phyloP scores from a whole-genome alignment of 2,329 filamentous ascomycete genomes.

The Didymella glomerata region DNA sequence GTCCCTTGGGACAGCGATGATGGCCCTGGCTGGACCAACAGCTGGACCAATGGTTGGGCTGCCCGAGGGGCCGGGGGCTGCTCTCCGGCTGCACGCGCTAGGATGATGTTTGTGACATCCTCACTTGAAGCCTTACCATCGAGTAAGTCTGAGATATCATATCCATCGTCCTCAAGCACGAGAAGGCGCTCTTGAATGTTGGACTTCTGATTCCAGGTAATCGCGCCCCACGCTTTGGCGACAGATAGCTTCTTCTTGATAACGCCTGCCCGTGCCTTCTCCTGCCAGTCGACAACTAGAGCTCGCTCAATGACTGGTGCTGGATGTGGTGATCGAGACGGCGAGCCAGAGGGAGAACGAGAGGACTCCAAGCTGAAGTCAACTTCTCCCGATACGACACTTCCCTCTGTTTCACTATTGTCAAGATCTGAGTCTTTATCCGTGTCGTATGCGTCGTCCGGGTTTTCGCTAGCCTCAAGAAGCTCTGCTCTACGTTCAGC shows the following conservation, averaged over 20 bases:
- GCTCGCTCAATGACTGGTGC: not conserved
- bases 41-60: no score
- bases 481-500: not conserved
- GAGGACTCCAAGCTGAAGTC: not conserved
- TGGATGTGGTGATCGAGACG: not conserved
- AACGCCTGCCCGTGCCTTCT: not conserved
- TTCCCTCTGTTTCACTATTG: not conserved
- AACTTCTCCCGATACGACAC: not conserved
- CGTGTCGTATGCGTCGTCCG: not conserved
- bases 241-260: conserved; percentile 11
- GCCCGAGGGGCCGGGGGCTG: not conserved
- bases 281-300: not conserved
- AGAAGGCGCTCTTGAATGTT: conserved; percentile 14
- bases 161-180: conserved; percentile 5
- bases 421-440: not conserved
- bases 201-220: conserved; percentile 19
- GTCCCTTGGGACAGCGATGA: no score
- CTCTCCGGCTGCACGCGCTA: not conserved
- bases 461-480: no score
- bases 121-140: not conserved
- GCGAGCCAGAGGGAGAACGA: not conserved
- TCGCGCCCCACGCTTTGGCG: conserved; percentile 9
- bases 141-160: not conserved
- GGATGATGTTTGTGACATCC: conserved; percentile 5
- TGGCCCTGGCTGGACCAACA: not conserved